A percentile compares a stretch with the other conserved stretches of the same genome.
These are phyloP conservation scores for Stylosanthes scabra DNA, from an alignment of 331 rosid species.

Conservation along the genomic window DNA sequence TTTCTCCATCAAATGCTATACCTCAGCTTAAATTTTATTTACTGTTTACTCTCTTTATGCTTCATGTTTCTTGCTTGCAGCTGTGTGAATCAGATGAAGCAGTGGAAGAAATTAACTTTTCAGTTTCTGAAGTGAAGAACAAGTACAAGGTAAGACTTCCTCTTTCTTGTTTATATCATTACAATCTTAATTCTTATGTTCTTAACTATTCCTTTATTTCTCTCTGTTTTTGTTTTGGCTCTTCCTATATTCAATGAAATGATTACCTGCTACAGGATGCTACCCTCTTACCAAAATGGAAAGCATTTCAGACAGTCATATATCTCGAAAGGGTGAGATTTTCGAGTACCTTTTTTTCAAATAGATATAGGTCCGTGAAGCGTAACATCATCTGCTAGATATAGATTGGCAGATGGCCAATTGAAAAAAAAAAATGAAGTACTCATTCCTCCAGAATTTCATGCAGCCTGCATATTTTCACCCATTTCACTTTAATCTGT, in stretches of 20 bases:
- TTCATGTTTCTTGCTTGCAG: slow-evolving; percentile 52
- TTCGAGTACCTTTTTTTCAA: slow-evolving; percentile 5
- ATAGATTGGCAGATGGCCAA: too few species aligned
- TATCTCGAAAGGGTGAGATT: slow-evolving; percentile 73
- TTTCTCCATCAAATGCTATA: slow-evolving; percentile 23
- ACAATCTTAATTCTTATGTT: too few species aligned
- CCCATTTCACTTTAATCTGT: neutral
- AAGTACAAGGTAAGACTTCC: too few species aligned
- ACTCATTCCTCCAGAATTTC: neutral
- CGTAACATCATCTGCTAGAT: too few species aligned
- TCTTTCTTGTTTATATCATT: too few species aligned
- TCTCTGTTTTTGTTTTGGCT: too few species aligned
- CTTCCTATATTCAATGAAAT: too few species aligned
- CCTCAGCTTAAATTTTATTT: neutral
- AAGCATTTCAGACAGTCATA: too few species aligned
- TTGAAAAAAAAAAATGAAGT: too few species aligned
- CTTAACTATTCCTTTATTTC: too few species aligned
- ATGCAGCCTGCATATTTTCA: neutral
- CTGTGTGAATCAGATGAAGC: slow-evolving; percentile 44
- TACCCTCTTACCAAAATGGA: too few species aligned
- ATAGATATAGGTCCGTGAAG: neutral
- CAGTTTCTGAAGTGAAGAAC: slow-evolving; percentile 27
- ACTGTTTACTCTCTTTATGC: slow-evolving; percentile 10
- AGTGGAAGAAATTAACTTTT: slow-evolving; percentile 46
- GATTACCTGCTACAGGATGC: too few species aligned